A percentile compares a stretch with the other conserved stretches of the same genome.
Conservation (phyloP, 768 basidiomycete species). For the Hysterangium stoloniferum region DNA sequence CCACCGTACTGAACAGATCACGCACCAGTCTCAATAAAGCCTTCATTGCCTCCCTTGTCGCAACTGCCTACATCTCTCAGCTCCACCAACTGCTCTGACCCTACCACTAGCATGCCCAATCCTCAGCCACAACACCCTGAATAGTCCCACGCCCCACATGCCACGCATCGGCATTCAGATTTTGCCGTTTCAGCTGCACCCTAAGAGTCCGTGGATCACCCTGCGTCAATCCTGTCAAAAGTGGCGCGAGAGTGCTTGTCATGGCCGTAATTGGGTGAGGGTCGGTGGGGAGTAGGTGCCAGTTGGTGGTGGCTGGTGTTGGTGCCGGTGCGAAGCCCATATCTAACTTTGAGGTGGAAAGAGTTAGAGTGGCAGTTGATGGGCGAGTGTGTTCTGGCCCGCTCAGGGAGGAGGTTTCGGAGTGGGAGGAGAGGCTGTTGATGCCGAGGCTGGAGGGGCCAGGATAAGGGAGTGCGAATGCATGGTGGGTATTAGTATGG, state of each 20-base stretch:
- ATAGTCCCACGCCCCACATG: constrained; percentile 83
- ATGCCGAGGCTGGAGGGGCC: constrained; percentile 3
- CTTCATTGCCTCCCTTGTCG: constrained; percentile 75
- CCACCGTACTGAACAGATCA: constrained; percentile 78
- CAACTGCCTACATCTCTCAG: constrained; percentile 21
- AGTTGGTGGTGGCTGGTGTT: constrained; percentile 2
- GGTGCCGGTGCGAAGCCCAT: not conserved
- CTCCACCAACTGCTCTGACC: not conserved
- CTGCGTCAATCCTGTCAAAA: constrained; percentile 57
- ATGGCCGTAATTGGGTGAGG: not conserved
- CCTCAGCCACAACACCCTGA: constrained; percentile 67
- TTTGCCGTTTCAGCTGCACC: constrained; percentile 84
- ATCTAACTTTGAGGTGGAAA: not conserved
- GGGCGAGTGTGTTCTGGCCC: not conserved
- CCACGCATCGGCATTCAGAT: constrained; percentile 73
- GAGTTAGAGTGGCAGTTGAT: not conserved
- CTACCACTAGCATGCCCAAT: not conserved
- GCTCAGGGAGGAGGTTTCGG: constrained; percentile 6
- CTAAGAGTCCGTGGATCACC: constrained; percentile 85
- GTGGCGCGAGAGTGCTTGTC: constrained; percentile 31
- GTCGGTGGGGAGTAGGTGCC: not conserved
- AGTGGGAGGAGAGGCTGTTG: not conserved
- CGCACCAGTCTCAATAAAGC: constrained; percentile 76
- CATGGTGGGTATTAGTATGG: not conserved
- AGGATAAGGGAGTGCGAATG: constrained; percentile 4